phyloP scores from a whole-genome alignment of 495 filamentous ascomycete species.

The Hypoxylon trugodes region DNA sequence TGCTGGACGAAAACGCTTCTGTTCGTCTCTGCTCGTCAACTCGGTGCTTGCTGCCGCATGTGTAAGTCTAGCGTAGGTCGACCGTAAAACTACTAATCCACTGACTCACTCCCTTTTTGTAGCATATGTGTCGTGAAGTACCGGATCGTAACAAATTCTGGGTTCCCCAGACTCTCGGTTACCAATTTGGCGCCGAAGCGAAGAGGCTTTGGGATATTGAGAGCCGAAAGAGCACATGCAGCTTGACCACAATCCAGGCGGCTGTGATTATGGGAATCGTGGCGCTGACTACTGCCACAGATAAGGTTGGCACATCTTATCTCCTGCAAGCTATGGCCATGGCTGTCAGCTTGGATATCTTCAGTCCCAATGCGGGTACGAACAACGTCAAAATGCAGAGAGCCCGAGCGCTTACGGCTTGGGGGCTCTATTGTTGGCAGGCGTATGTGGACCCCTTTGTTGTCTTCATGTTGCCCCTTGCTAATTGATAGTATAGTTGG shows the following conservation, averaged over 20 bases:
- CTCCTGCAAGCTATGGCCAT: conserved; percentile 45
- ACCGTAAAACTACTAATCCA: neutral
- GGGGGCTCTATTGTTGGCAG: conserved; percentile 49
- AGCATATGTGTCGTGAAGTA: conserved; percentile 47
- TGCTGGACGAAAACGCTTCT: conserved; percentile 42
- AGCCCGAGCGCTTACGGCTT: conserved; percentile 48
- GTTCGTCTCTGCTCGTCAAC: conserved; percentile 50
- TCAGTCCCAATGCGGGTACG: conserved; percentile 27
- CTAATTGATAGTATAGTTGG: conserved; percentile 26
- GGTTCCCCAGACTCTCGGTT: conserved; percentile 48
- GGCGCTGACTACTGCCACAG: conserved; percentile 45
- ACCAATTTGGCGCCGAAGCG: conserved; percentile 52
- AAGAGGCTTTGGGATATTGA: conserved; percentile 51
- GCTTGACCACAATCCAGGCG: conserved; percentile 50
- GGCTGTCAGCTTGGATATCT: conserved; percentile 45
- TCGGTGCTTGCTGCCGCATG: conserved; percentile 47
- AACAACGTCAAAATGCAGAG: conserved; percentile 23
- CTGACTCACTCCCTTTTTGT: conserved; percentile 2
- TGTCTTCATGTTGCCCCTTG: neutral
- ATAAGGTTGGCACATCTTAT: conserved; percentile 49
- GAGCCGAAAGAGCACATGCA: conserved; percentile 12
- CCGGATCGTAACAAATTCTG: conserved; percentile 46
- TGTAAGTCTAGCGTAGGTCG: conserved; percentile 38
- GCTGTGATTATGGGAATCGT: conserved; percentile 42
- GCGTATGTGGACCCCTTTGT: conserved; percentile 39